Percentiles rank a stretch among this genome's conserved stretches.
phyloP scores from a whole-genome alignment of 2,329 filamentous ascomycete species.

The Epichloe coenophiala region DNA sequence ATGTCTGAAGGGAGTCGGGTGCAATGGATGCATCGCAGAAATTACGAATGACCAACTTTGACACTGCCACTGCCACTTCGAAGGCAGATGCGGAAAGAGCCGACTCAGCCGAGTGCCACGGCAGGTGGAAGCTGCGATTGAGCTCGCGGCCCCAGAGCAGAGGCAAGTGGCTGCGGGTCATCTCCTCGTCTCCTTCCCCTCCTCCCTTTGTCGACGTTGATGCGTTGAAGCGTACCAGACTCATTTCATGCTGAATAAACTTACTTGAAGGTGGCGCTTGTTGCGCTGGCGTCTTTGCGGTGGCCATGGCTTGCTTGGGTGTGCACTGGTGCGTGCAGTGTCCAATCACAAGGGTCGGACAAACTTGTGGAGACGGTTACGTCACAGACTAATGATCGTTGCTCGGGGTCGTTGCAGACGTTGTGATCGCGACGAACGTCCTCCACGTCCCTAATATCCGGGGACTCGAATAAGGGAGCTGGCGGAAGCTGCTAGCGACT shows the following conservation, averaged over 20 bases:
- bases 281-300: conserved; percentile 6
- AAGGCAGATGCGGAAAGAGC: neutral
- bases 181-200: neutral
- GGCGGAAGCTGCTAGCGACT: too few species aligned
- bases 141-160: neutral
- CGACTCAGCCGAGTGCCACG: neutral
- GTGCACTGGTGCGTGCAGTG: too few species aligned
- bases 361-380: neutral
- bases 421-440: neutral
- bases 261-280: conserved; percentile 6
- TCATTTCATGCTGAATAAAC: neutral
- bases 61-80: neutral
- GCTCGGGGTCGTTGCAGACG: neutral
- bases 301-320: neutral
- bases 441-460: too few species aligned
- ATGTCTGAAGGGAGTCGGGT: neutral
- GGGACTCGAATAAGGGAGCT: too few species aligned
- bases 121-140: neutral
- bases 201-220: too few species aligned
- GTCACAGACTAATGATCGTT: neutral
- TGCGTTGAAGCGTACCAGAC: neutral
- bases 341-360: too few species aligned
- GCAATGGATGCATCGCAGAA: neutral
- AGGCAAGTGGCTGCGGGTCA: neutral
- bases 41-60: neutral